These are phyloP conservation scores for Pythium vanterpoolii DNA, from an alignment of 352 stramenopile species.

Conservation along the genomic window DNA sequence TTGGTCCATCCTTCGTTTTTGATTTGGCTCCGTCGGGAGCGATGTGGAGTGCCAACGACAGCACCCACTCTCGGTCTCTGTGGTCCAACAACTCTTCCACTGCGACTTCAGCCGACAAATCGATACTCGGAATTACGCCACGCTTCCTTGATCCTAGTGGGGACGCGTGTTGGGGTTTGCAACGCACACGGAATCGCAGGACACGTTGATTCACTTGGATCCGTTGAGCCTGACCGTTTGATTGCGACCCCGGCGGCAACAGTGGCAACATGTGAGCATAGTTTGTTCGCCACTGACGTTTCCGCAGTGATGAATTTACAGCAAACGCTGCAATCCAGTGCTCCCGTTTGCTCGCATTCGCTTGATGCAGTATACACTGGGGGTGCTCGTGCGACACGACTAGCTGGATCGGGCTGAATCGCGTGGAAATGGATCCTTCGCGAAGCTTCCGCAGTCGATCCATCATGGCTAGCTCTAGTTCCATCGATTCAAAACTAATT, in stretches of 20 bases:
- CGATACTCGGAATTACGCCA: neutral
- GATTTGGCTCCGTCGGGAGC: neutral
- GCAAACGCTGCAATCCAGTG: constrained; percentile 32
- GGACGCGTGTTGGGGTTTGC: constrained; percentile 20
- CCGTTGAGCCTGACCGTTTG: neutral
- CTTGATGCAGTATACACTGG: constrained; percentile 6
- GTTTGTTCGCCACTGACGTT: constrained; percentile 35
- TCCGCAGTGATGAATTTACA: constrained; percentile 48
- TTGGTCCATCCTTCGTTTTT: neutral
- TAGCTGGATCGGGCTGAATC: constrained; percentile 52
- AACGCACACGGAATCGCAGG: constrained; percentile 23
- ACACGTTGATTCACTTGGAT: neutral
- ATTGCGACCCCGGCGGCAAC: neutral
- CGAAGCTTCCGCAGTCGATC: constrained; percentile 40
- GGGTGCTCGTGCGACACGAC: constrained; percentile 36
- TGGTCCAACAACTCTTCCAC: constrained; percentile 11
- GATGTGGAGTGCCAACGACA: constrained; percentile 11
- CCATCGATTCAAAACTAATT: constrained; percentile 43
- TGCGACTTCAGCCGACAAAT: constrained; percentile 6
- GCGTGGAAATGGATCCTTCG: constrained; percentile 43
- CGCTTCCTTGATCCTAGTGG: constrained; percentile 1
- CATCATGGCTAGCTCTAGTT: constrained; percentile 37
- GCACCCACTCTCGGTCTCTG: constrained; percentile 10
- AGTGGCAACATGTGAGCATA: constrained; percentile 34
- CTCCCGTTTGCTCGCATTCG: neutral